These are phyloP conservation scores for Pulicaria dysenterica DNA, from an alignment of 129 eudicot genomes.

Conservation along the genomic window DNA sequence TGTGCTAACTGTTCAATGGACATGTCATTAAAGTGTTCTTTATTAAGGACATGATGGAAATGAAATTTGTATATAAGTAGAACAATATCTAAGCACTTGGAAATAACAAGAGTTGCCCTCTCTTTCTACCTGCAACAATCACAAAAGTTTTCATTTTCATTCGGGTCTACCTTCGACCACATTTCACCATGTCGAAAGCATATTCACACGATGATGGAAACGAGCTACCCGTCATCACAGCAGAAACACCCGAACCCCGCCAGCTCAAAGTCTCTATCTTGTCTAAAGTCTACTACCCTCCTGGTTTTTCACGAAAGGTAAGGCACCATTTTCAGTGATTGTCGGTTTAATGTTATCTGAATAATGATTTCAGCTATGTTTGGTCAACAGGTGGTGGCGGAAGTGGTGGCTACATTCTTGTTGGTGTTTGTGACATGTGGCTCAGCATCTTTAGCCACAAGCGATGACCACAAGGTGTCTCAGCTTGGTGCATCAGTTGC, in stretches of 20 bases:
- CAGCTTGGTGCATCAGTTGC: constrained; percentile 76
- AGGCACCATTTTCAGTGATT: not conserved
- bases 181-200: constrained; percentile 9
- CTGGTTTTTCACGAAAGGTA: constrained; percentile 24
- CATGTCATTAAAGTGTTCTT: not conserved
- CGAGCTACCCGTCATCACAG: constrained; percentile 5
- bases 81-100: not conserved
- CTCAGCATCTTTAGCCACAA: constrained; percentile 49
- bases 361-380: not conserved
- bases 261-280: not conserved
- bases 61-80: not conserved
- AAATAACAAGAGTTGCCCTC: not conserved
- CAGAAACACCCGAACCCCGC: constrained; percentile 8
- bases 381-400: constrained; percentile 59
- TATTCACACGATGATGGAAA: not conserved
- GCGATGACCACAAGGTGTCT: constrained; percentile 52
- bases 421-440: constrained; percentile 90
- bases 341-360: not conserved
- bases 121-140: constrained; percentile 16
- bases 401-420: constrained; percentile 69
- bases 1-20: no score
- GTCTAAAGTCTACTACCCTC: constrained; percentile 18
- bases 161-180: not conserved
- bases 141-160: not conserved
- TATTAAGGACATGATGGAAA: not conserved